A percentile compares a stretch with the other conserved stretches of the same genome.
Evolutionary conservation across 139 green algal genomes (phyloP).

Genomic region (Chlorella sp.): DNA sequence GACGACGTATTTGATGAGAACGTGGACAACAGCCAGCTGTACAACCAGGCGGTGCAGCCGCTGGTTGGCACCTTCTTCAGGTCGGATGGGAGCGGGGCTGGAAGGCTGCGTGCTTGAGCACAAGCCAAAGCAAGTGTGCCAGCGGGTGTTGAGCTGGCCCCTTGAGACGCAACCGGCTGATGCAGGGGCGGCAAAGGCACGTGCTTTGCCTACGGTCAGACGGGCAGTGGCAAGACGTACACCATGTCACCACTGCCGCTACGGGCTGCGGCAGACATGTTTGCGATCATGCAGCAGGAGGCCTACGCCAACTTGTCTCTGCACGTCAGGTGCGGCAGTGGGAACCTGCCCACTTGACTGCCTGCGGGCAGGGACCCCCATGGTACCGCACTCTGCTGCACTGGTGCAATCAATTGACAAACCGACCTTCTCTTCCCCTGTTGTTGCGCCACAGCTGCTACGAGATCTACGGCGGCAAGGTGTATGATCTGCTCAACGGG

Average conservation of each 20-base stretch:
- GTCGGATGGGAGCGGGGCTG: background rate
- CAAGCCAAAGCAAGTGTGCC: too few relatives aligned
- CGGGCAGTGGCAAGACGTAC: slow-evolving; percentile 94
- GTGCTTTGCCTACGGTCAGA: slow-evolving; percentile 98
- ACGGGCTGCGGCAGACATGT: slow-evolving; percentile 89
- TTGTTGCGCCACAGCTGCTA: slow-evolving; percentile 75
- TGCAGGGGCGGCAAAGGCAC: slow-evolving; percentile 81
- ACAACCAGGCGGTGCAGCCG: slow-evolving; percentile 87
- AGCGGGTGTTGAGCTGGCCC: background rate
- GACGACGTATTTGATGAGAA: slow-evolving; percentile 92
- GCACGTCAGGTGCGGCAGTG: slow-evolving; percentile 29
- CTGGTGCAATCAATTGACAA: too few relatives aligned
- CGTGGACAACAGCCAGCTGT: slow-evolving; percentile 94
- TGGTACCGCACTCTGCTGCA: too few relatives aligned
- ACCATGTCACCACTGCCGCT: slow-evolving; percentile 96
- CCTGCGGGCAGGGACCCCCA: too few relatives aligned
- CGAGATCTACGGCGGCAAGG: slow-evolving; percentile 98
- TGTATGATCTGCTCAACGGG: slow-evolving; percentile 97
- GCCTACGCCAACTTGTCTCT: slow-evolving; percentile 58
- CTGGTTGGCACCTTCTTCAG: slow-evolving; percentile 94
- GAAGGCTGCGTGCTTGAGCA: too few relatives aligned
- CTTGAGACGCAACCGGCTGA: background rate
- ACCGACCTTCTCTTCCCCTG: too few relatives aligned
- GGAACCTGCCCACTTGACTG: background rate
- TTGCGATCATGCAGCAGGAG: slow-evolving; percentile 69